phyloP scores from a whole-genome alignment of 352 stramenopile genomes.

The Globisporangium cylindrosporum region DNA sequence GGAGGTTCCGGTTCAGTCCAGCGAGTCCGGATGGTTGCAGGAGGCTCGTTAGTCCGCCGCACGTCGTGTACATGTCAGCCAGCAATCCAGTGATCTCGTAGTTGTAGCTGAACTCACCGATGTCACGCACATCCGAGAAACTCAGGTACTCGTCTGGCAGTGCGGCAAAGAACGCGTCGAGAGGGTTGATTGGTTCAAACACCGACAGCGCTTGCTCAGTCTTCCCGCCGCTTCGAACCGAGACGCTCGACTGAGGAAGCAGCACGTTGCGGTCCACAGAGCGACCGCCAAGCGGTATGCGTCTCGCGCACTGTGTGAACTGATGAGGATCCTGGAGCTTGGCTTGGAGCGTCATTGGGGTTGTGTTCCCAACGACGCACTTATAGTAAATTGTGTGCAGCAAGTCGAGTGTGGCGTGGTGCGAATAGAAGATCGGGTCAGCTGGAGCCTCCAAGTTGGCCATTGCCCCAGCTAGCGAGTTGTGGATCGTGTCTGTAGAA shows the following conservation, averaged over 20 bases:
- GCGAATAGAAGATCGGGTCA: slow-evolving; percentile 87
- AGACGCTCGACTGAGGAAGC: slow-evolving; percentile 49
- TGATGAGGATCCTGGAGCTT: slow-evolving; percentile 62
- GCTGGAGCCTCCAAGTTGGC: slow-evolving; percentile 65
- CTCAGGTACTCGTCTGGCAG: slow-evolving; percentile 68
- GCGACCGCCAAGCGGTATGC: slow-evolving; percentile 26
- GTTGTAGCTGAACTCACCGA: slow-evolving; percentile 82
- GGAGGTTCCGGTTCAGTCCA: slow-evolving; percentile 27
- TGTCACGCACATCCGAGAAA: slow-evolving; percentile 67
- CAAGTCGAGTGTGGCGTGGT: slow-evolving; percentile 81
- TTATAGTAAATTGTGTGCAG: slow-evolving; percentile 87
- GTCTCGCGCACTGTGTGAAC: slow-evolving; percentile 56
- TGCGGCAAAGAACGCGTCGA: slow-evolving; percentile 52
- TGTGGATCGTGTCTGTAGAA: slow-evolving; percentile 76
- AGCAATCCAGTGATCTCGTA: slow-evolving; percentile 78
- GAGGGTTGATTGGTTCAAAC: slow-evolving; percentile 41
- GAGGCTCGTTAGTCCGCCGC: slow-evolving; percentile 38
- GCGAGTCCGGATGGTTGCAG: slow-evolving; percentile 11
- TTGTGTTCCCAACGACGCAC: slow-evolving; percentile 65
- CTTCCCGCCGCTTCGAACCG: slow-evolving; percentile 50
- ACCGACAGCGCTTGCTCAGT: slow-evolving; percentile 45
- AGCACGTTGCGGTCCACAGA: slow-evolving; percentile 51
- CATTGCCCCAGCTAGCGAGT: slow-evolving; percentile 65
- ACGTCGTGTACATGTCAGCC: slow-evolving; percentile 72
- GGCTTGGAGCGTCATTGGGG: slow-evolving; percentile 42